phyloP scores from a whole-genome alignment of 208 protist genomes.

The Jaenimonas drosophilae region DNA sequence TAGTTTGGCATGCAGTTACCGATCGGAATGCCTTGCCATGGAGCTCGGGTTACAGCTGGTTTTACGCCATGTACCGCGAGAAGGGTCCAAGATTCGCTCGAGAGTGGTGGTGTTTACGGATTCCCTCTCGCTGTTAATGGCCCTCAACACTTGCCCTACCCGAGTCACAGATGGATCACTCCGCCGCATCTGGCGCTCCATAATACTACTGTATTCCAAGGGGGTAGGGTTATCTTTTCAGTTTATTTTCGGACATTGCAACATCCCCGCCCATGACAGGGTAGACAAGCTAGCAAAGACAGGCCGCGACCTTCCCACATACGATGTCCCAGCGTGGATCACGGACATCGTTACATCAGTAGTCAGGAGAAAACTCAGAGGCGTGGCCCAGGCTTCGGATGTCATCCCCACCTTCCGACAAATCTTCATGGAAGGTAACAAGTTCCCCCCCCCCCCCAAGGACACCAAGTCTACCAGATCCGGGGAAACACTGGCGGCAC shows the following conservation, averaged over 20 bases:
- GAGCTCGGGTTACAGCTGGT: neutral
- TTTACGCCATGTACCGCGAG: neutral
- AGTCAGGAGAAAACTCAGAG: neutral
- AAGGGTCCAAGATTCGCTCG: too few species aligned
- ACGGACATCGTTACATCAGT: neutral
- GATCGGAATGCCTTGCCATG: conserved; percentile 10
- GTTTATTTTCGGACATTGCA: neutral
- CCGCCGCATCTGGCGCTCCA: neutral
- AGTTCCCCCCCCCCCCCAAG: neutral
- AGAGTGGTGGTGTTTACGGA: conserved; percentile 1
- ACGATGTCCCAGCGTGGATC: conserved; percentile 1
- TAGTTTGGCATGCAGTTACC: conserved; percentile 8
- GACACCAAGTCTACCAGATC: neutral
- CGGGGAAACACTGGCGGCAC: neutral
- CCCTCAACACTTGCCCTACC: neutral
- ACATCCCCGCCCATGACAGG: neutral
- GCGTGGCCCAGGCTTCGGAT: neutral
- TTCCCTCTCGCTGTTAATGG: conserved; percentile 1
- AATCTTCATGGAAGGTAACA: neutral
- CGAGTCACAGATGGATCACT: neutral
- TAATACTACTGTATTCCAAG: neutral
- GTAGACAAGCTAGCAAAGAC: neutral
- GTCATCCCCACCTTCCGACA: neutral
- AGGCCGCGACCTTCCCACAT: neutral
- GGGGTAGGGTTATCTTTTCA: neutral